Base-by-base conservation (phyloP, 495 filamentous ascomycete genomes). In the Neurospora sp. region DNA sequence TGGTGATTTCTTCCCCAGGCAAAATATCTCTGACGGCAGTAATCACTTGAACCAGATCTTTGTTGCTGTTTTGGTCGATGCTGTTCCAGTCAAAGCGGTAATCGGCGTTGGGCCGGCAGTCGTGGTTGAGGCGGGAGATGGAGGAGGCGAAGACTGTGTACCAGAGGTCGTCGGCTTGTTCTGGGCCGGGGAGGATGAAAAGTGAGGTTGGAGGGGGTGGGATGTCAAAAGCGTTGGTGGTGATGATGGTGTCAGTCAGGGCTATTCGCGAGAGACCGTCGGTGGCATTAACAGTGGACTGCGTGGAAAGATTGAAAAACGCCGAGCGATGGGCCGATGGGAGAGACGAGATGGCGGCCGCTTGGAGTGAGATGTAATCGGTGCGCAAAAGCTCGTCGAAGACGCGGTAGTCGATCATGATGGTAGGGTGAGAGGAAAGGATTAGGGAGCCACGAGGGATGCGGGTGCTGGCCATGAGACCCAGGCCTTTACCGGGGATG, bases 51-150 rank as follows among this genome's bases (percentile, higher is more conserved):
- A 76, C 74, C 14, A 85, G 80, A 1, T 77, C 75, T 7, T 69
- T 72, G 60, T 79, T 74, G 41, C 18, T 72, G 54, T 80, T 74
- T 9, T 9, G 8, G 37, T 38, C 37, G 54, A 79, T 74, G 12
- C 14, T 72, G 42, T 80, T 73, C 54, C 54, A 66, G 38, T 82
- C 80, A 62, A 82, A 85, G 72, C 78, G 80, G 79, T 86, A 85
- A 46, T 83, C 83, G 12, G 81, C 82, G 44, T 84, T 85, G 9
- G 83, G 81, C 0, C 83, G 82, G 73, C 83, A 86, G 75, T 82
- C 83, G 75, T 86, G 84, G 74, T 86, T 86, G 73, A 84, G 74
- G 44, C 84, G 78, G 6, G 83, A 81, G 71, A 84, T 81, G 31
- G 81, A 71, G 27, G 77, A 76, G 70, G 76, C 79, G 69, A 80